Conservation (phyloP, 495 filamentous ascomycete genomes). For the Trichoderma gamsii region DNA sequence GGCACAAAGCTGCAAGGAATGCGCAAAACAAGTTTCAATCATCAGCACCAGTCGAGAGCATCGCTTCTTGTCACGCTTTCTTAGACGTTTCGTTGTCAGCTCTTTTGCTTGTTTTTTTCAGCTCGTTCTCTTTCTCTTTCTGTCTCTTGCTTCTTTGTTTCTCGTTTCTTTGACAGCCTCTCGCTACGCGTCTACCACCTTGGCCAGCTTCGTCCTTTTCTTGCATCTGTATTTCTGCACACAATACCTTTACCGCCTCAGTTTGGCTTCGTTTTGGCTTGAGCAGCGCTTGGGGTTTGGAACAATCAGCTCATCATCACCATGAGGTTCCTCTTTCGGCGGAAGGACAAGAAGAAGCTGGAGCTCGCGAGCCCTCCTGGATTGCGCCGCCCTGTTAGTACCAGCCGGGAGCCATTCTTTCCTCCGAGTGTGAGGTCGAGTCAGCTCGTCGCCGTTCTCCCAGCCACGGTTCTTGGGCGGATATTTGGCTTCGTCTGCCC, state of each 20-base stretch:
- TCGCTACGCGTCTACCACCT: constrained; percentile 9
- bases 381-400: background rate
- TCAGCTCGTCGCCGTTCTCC: constrained; percentile 41
- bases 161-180: background rate
- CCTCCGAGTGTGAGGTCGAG: constrained; percentile 22
- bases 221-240: background rate
- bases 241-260: background rate
- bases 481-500: constrained; percentile 83
- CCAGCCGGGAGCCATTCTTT: background rate
- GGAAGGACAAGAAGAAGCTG: constrained; percentile 19
- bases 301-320: background rate
- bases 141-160: background rate
- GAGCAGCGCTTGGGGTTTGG: background rate
- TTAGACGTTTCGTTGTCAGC: background rate
- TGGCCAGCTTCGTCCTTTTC: background rate
- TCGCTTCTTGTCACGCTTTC: constrained; percentile 7
- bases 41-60: background rate
- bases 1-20: constrained; percentile 10
- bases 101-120: background rate
- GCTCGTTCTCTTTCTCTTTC: background rate
- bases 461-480: constrained; percentile 55
- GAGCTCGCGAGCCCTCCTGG: background rate
- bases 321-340: constrained; percentile 14
- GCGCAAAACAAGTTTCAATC: constrained; percentile 3
- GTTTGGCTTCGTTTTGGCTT: background rate